Conservation (phyloP, 2,329 filamentous ascomycete species). For the Cytospora piceicola region DNA sequence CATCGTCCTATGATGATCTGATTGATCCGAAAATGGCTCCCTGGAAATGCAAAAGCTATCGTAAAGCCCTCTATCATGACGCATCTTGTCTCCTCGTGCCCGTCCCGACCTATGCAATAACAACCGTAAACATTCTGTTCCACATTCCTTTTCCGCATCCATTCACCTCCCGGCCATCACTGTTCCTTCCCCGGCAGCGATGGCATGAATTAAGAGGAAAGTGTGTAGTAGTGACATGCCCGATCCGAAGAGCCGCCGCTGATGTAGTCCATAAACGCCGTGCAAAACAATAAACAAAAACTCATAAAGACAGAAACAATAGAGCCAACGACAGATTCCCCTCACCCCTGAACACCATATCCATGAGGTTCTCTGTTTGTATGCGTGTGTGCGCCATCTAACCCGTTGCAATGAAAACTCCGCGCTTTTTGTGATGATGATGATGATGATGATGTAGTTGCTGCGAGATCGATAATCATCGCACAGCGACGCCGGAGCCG, state of each 20-base stretch:
- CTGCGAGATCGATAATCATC: conserved; percentile 35
- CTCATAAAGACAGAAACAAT: not conserved
- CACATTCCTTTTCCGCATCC: conserved; percentile 16
- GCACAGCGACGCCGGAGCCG: conserved; percentile 45
- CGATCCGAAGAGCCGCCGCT: not conserved
- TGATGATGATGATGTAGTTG: not conserved
- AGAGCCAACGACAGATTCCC: not conserved
- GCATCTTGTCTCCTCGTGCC: not conserved
- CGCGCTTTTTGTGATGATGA: conserved; percentile 9
- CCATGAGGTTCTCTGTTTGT: not conserved
- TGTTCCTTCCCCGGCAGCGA: conserved; percentile 20
- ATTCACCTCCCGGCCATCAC: conserved; percentile 2
- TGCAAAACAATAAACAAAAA: conserved; percentile 4
- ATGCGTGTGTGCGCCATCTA: conserved; percentile 21
- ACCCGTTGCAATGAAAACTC: conserved; percentile 5
- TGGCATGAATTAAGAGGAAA: conserved; percentile 15
- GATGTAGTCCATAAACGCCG: conserved; percentile 12
- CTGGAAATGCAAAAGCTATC: conserved; percentile 7
- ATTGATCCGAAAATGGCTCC: not conserved
- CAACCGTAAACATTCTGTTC: conserved; percentile 11
- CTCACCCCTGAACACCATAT: conserved; percentile 12
- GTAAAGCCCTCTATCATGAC: not conserved
- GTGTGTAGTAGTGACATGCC: conserved; percentile 5
- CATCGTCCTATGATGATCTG: not conserved
- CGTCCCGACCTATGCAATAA: conserved; percentile 1